phyloP scores from a whole-genome alignment of 2,329 filamentous ascomycete species.

The Neocatenulostroma microsporum region DNA sequence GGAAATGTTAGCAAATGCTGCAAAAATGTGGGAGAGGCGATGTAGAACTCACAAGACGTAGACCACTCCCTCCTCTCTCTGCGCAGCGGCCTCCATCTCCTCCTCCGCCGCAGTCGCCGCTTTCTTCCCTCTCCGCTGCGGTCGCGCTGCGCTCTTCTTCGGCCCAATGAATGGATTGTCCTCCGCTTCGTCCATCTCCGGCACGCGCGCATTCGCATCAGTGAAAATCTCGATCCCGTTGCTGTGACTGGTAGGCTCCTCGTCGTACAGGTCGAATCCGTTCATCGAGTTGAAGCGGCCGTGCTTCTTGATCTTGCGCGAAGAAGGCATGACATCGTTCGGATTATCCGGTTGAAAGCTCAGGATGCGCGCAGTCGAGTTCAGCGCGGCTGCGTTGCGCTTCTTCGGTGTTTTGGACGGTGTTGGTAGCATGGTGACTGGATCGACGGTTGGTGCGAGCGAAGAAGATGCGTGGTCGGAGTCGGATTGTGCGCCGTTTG shows the following conservation, averaged over 20 bases:
- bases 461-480: slow-evolving; percentile 18
- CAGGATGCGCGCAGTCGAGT: slow-evolving; percentile 43
- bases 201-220: slow-evolving; percentile 68
- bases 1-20: slow-evolving; percentile 24
- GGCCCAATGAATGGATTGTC: slow-evolving; percentile 66
- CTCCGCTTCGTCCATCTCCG: slow-evolving; percentile 55
- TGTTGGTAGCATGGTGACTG: slow-evolving; percentile 60
- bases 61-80: slow-evolving; percentile 63
- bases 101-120: slow-evolving; percentile 49
- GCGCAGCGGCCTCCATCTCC: slow-evolving; percentile 49
- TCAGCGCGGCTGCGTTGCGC: slow-evolving; percentile 39
- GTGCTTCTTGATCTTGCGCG: slow-evolving; percentile 42
- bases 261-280: slow-evolving; percentile 49
- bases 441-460: slow-evolving; percentile 11
- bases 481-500: slow-evolving; percentile 11
- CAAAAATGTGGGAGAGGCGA: slow-evolving; percentile 18
- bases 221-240: slow-evolving; percentile 62
- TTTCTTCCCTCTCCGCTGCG: slow-evolving; percentile 34
- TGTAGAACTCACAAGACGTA: slow-evolving; percentile 63
- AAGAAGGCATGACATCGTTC: slow-evolving; percentile 51
- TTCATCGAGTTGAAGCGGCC: slow-evolving; percentile 27
- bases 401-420: slow-evolving; percentile 67
- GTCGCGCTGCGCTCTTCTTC: slow-evolving; percentile 9
- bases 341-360: slow-evolving; percentile 52
- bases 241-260: slow-evolving; percentile 37